Conservation (phyloP, 345 rosid genomes). For the Syzygium aromaticum region DNA sequence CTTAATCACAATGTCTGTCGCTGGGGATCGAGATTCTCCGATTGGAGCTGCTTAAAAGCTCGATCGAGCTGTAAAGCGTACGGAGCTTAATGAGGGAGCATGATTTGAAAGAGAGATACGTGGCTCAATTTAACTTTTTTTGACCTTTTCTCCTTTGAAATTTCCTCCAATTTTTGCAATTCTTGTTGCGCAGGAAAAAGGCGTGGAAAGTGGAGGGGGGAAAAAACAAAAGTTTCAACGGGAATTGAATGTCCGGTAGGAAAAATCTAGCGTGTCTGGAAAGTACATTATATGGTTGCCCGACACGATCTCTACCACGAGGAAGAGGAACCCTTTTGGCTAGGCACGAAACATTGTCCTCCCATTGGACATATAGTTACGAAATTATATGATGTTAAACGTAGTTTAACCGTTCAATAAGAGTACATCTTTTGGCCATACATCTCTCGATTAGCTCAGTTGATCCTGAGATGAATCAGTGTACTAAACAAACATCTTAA, state of each 20-base stretch:
- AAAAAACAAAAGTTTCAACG: background rate
- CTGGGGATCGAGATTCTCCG: background rate
- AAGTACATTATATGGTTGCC: background rate
- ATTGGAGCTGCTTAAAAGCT: background rate
- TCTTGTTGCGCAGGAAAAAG: background rate
- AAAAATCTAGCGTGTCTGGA: background rate
- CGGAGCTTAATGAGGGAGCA: background rate
- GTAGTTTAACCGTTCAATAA: background rate
- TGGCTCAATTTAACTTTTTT: background rate
- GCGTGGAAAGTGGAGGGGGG: background rate
- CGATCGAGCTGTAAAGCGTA: background rate
- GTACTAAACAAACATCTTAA: background rate
- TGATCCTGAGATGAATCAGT: background rate
- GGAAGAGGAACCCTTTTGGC: background rate
- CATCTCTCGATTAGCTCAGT: background rate
- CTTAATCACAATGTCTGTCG: background rate
- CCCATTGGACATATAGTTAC: background rate
- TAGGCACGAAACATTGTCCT: background rate
- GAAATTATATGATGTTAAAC: background rate
- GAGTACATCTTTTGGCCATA: background rate
- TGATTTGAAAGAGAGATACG: background rate
- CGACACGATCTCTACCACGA: background rate
- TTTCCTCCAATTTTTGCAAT: background rate
- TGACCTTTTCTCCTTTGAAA: background rate
- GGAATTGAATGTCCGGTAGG: background rate